phyloP scores from a whole-genome alignment of 2,329 filamentous ascomycete genomes.

The Xylariaceae sp. region DNA sequence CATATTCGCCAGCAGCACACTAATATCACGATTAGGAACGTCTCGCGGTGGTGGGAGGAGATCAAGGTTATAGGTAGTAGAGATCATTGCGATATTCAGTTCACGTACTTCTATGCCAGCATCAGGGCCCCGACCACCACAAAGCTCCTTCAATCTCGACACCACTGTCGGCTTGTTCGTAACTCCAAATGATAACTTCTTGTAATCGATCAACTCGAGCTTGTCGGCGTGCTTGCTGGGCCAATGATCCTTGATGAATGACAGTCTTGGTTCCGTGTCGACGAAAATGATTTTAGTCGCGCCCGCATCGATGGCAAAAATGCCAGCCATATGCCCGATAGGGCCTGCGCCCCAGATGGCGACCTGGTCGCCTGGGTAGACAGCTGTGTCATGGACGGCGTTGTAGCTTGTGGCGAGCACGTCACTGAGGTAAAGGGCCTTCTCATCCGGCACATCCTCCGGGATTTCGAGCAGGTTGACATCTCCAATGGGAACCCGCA shows the following conservation, averaged over 20 bases:
- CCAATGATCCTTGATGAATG: slow-evolving; percentile 62
- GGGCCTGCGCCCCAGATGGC: slow-evolving; percentile 84
- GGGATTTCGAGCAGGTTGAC: slow-evolving; percentile 79
- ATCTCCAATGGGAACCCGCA: slow-evolving; percentile 74
- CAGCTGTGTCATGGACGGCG: slow-evolving; percentile 75
- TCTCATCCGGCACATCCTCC: slow-evolving; percentile 77
- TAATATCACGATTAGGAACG: slow-evolving; percentile 30
- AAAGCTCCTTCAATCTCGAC: slow-evolving; percentile 68
- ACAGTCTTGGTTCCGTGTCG: slow-evolving; percentile 67
- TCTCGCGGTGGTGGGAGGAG: too few relatives aligned
- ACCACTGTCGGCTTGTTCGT: slow-evolving; percentile 60
- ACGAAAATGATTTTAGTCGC: slow-evolving; percentile 74
- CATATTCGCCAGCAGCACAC: slow-evolving; percentile 57
- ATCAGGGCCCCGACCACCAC: slow-evolving; percentile 68
- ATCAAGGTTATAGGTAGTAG: too few relatives aligned
- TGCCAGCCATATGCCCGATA: slow-evolving; percentile 77
- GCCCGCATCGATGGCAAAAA: slow-evolving; percentile 71
- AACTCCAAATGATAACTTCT: slow-evolving; percentile 52
- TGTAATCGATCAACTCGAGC: slow-evolving; percentile 67
- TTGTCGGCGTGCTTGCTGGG: slow-evolving; percentile 44
- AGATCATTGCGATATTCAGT: too few relatives aligned
- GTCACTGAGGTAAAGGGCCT: slow-evolving; percentile 76
- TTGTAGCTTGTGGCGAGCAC: slow-evolving; percentile 78
- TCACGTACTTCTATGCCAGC: slow-evolving; percentile 46
- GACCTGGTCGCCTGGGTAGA: slow-evolving; percentile 72